These are phyloP conservation scores for Boletus rubescentipes DNA, from an alignment of 768 basidiomycete species.

Conservation along the genomic window DNA sequence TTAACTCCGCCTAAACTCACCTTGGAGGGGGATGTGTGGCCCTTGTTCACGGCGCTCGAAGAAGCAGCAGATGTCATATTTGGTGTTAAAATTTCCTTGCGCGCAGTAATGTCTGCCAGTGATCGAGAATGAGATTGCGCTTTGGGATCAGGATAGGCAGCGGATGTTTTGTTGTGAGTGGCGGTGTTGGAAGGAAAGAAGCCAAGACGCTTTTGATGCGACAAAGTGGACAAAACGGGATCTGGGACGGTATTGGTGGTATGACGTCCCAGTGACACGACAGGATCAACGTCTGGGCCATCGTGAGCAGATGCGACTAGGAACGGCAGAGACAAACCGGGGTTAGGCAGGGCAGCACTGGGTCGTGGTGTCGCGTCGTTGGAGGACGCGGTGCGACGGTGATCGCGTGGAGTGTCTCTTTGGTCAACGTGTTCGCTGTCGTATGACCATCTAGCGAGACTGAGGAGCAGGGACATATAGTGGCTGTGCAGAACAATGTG, in stretches of 20 bases:
- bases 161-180: conserved; percentile 35
- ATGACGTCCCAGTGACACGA: conserved; percentile 6
- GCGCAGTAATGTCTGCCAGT: conserved; percentile 34
- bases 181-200: conserved; percentile 38
- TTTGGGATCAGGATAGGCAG: conserved; percentile 30
- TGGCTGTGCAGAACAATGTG: conserved; percentile 20
- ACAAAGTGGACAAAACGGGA: conserved; percentile 11
- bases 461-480: conserved; percentile 15
- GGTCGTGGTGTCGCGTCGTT: conserved; percentile 52
- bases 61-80: conserved; percentile 30
- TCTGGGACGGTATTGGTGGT: conserved; percentile 11
- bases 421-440: conserved; percentile 23
- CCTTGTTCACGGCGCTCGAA: conserved; percentile 27
- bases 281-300: conserved; percentile 13
- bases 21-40: conserved; percentile 36
- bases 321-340: conserved; percentile 19
- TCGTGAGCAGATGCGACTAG: conserved; percentile 11
- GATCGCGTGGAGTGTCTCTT: conserved; percentile 12
- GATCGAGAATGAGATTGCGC: conserved; percentile 40
- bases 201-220: conserved; percentile 31
- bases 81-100: conserved; percentile 12
- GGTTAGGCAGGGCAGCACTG: conserved; percentile 30
- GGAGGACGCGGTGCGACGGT: conserved; percentile 40
- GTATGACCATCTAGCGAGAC: conserved; percentile 19
- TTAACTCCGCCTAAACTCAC: conserved; percentile 28